Conservation (phyloP, 495 filamentous ascomycete genomes). For the Annulohypoxylon moriforme region DNA sequence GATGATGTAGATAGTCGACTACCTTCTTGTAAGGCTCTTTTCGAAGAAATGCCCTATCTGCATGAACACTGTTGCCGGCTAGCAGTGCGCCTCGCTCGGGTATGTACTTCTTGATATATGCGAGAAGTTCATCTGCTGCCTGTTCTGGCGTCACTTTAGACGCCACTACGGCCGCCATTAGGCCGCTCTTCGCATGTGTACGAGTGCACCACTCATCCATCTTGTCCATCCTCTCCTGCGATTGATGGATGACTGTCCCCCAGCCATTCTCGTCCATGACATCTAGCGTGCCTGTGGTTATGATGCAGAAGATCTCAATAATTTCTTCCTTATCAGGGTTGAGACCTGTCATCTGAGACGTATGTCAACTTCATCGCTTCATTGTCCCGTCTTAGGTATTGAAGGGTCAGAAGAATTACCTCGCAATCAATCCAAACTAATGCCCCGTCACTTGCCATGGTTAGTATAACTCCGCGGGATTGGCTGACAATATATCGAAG, state of each 20-base stretch:
- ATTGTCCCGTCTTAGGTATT: neutral
- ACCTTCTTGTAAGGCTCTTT: constrained; percentile 78
- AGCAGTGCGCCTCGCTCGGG: constrained; percentile 75
- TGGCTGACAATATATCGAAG: neutral
- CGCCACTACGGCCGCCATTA: constrained; percentile 78
- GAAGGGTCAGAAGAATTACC: constrained; percentile 53
- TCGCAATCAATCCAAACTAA: constrained; percentile 89
- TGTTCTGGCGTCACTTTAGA: constrained; percentile 77
- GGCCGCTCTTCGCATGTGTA: constrained; percentile 74
- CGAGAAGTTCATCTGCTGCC: constrained; percentile 78
- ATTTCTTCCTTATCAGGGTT: constrained; percentile 82
- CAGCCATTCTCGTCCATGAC: constrained; percentile 81
- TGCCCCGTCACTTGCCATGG: constrained; percentile 56
- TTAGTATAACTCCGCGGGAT: neutral
- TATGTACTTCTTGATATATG: constrained; percentile 78
- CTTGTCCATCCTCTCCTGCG: constrained; percentile 72
- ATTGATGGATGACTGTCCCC: constrained; percentile 82
- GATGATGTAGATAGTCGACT: constrained; percentile 82
- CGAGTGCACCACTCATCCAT: constrained; percentile 77
- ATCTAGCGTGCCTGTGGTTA: constrained; percentile 83
- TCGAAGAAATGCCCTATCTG: constrained; percentile 84
- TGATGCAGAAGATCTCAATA: constrained; percentile 92
- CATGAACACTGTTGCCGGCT: constrained; percentile 93
- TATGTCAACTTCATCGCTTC: constrained; percentile 29
- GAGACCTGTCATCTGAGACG: constrained; percentile 89